These are phyloP conservation scores for Codiaeum variegatum DNA, from an alignment of 441 rosid species.

Conservation along the genomic window DNA sequence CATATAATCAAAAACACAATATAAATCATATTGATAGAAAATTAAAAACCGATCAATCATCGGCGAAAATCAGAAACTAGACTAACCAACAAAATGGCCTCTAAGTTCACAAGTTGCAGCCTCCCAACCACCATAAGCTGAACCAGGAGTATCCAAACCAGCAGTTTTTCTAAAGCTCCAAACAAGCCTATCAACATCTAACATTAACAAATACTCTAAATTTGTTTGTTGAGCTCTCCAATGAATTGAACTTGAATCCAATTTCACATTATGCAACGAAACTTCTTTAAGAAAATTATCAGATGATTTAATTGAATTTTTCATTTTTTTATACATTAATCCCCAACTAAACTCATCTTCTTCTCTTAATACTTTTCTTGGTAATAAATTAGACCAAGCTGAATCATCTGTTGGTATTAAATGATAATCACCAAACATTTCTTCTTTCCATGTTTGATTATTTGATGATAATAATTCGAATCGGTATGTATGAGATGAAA, in stretches of 20 bases:
- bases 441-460: conserved; percentile 54
- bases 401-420: conserved; percentile 75
- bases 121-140: conserved; percentile 85
- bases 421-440: conserved; percentile 75
- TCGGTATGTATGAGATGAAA: conserved; percentile 73
- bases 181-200: conserved; percentile 66
- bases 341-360: conserved; percentile 67
- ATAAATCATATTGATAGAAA: neutral
- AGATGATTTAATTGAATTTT: conserved; percentile 32
- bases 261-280: conserved; percentile 72
- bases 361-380: conserved; percentile 64
- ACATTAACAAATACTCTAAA: conserved; percentile 68
- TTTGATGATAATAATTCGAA: conserved; percentile 53
- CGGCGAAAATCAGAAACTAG: conserved; percentile 13
- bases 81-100: conserved; percentile 88
- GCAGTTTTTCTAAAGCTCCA: conserved; percentile 90
- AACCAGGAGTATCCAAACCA: conserved; percentile 60
- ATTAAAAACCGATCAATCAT: neutral
- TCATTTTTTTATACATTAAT: conserved; percentile 56
- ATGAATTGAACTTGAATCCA: conserved; percentile 52
- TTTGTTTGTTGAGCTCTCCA: conserved; percentile 85
- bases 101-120: conserved; percentile 59
- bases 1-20: conserved; percentile 1
- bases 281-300: conserved; percentile 65
- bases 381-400: conserved; percentile 71